Base-by-base conservation (phyloP, 805 yeast species). In the Yarrowia osloensis region DNA sequence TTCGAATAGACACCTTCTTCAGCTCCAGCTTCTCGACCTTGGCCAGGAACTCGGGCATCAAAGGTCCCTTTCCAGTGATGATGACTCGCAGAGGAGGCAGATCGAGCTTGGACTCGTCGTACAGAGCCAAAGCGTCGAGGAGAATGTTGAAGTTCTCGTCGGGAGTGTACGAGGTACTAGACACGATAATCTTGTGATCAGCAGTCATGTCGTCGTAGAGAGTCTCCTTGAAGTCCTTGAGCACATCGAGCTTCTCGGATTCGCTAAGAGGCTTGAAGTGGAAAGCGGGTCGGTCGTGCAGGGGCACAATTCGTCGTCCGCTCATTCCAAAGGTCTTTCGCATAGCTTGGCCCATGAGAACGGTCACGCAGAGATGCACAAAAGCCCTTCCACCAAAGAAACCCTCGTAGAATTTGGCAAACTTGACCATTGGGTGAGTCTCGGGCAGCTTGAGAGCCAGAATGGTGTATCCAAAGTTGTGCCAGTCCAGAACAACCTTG, bases 31-130 rank as follows among this genome's bases (percentile, higher is more conserved):
- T 71, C n/a, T 78, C 72, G 1, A 89, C 88, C 26, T 79, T 75
- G 2, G 73, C 68, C 31, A 84, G 74, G 71, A 88, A 89, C 22
- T 83, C 78, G 2, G 77, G 75, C 70, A 86, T 86, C 77, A 89
- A 75, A 0, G 98, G 98, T 0, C 99, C 99, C 75, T 93, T 94
- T 0, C 99, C 99, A 0, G 99, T 95, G n/a, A 95, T 88, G n/a
- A 95, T 77, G 65, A 91, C 84, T 42, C 86, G 75, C 1, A 93
- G 73, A 3, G 81, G 82, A 0, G 87, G 86, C 3, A 82, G 70
- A 0, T 70, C 37, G 9, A 29, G 26, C 9, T 42, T 61, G 4
- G 63, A 65, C 42, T 70, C 62, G 59, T 89, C 93, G 70, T 91
- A 88, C 24, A 77, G 70, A 63, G 82, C 82, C 66, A 95, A 79